A percentile compares a stretch with the other conserved stretches of the same genome.
These are phyloP conservation scores for Saccharomyces pastorianus DNA, from an alignment of 1,139 yeast genomes.

Conservation along the genomic window DNA sequence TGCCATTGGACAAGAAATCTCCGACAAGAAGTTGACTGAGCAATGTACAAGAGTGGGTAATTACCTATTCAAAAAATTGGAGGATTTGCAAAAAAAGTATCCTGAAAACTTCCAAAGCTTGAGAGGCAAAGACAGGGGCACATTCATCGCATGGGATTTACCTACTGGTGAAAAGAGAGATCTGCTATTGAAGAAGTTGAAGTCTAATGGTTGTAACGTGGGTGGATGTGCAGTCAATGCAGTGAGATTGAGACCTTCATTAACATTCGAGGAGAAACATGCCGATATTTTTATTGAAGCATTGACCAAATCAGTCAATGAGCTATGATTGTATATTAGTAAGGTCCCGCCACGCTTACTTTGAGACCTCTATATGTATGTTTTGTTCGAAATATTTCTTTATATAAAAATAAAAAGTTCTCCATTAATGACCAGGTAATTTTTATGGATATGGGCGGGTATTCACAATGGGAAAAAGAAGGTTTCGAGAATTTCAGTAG, in stretches of 20 bases:
- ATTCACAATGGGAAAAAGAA: not conserved
- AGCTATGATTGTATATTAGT: slow-evolving; percentile 7
- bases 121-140: slow-evolving; percentile 62
- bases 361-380: not conserved
- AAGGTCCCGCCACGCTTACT: not conserved
- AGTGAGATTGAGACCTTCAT: slow-evolving; percentile 63
- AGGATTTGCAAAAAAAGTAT: slow-evolving; percentile 37
- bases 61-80: slow-evolving; percentile 46
- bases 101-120: slow-evolving; percentile 43
- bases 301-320: slow-evolving; percentile 33
- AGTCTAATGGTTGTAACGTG: slow-evolving; percentile 53
- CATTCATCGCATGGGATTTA: slow-evolving; percentile 71
- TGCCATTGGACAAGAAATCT: slow-evolving; percentile 53
- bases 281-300: slow-evolving; percentile 51
- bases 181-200: slow-evolving; percentile 41
- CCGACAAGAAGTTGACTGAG: slow-evolving; percentile 43
- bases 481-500: too few species aligned
- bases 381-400: not conserved
- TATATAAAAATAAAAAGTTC: not conserved
- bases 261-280: slow-evolving; percentile 58
- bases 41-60: slow-evolving; percentile 52
- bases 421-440: not conserved
- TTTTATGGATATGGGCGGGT: not conserved
- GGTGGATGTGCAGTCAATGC: slow-evolving; percentile 67
- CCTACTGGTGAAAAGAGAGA: slow-evolving; percentile 43